A percentile compares a stretch with the other conserved stretches of the same genome.
Evolutionary conservation across 257 asterid species (phyloP).

Genomic region (Striga asiatica): DNA sequence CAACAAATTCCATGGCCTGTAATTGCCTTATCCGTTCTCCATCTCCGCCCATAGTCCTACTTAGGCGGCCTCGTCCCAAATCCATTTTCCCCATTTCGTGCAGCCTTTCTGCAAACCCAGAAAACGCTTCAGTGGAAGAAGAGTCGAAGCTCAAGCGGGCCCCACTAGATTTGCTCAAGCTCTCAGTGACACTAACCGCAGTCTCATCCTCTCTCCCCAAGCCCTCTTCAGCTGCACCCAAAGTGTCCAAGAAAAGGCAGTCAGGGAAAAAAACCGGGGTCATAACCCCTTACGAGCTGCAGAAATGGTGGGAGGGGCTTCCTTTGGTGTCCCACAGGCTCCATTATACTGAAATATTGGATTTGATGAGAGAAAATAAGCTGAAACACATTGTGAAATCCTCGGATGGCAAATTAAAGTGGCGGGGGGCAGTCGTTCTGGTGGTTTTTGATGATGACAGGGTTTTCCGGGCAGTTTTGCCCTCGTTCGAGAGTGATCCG

Average conservation of each 20-base stretch:
- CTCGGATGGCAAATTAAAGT: slow-evolving; percentile 37
- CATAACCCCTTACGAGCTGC: slow-evolving; percentile 51
- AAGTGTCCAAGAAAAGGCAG: slow-evolving; percentile 48
- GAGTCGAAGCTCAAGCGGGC: slow-evolving; percentile 23
- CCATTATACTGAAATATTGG: slow-evolving; percentile 61
- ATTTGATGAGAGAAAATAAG: slow-evolving; percentile 52
- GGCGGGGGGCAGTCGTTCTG: slow-evolving; percentile 63
- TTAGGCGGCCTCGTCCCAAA: not conserved
- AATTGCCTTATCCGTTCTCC: slow-evolving; percentile 29
- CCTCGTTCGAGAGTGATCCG: slow-evolving; percentile 60
- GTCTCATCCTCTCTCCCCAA: slow-evolving; percentile 59
- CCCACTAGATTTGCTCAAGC: slow-evolving; percentile 35
- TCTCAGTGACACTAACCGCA: slow-evolving; percentile 60
- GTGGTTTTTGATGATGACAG: slow-evolving; percentile 81
- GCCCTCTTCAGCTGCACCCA: slow-evolving; percentile 51
- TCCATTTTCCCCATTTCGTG: slow-evolving; percentile 29
- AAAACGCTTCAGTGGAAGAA: slow-evolving; percentile 18
- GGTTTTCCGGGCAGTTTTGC: slow-evolving; percentile 76
- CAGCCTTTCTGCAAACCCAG: slow-evolving; percentile 9
- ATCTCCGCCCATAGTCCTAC: slow-evolving; percentile 21
- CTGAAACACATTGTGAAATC: slow-evolving; percentile 71
- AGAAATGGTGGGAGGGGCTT: slow-evolving; percentile 74
- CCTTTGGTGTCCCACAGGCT: slow-evolving; percentile 71
- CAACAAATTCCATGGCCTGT: slow-evolving; percentile 35
- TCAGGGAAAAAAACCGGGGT: slow-evolving; percentile 31